Evolutionary conservation across 2,329 filamentous ascomycete species (phyloP), one percentile per base, ranked within the genome.

Genomic region (Hypoxylon sp.): DNA sequence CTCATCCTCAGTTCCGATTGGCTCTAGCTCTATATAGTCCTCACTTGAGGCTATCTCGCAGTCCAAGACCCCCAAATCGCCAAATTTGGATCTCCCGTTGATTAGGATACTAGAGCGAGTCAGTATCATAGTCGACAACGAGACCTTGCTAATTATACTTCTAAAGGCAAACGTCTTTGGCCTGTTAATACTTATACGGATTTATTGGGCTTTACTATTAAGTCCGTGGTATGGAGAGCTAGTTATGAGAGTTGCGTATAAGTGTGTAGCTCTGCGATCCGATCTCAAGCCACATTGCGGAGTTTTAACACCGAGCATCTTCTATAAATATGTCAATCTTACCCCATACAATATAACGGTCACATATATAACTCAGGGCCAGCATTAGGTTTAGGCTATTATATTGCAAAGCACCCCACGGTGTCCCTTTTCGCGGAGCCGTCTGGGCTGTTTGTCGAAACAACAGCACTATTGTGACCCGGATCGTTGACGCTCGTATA

Each of bases 301-400:
- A 69, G 56, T 37, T 19, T n/a, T 48, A 35, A 17, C 37, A n/a
- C 66, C 69, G 59, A 68, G 48, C 19, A 7, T 59, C 31, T 63
- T 61, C 62, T 68, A 64, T 68, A 63, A 65, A 57, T 64, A 69
- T 35, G 39, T 46, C 56, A 39, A 54, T 57, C 35, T 42, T 50
- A 48, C 62, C 48, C 62, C 35, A 60, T 67, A 65, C 48, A 54
- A 66, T 73, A 73, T 67, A 65, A 44, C 46, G 17, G 46, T 5
- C 37, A 67, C 65, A 52, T 59, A 62, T 69, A 70, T 58, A 46
- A 44, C 21, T 47, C 47, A 42, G 39, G 62, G 60, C 71, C 44
- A 69, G 58, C 59, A 65, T 67, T 17, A 32, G 27, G 19, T 73
- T 73, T 71, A 73, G 71, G 67, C 71, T 73, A 73, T 72, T 67